A percentile compares a stretch with the other conserved stretches of the same genome.
Conservation (phyloP, 257 asterid genomes). For the Fraxinus americana region DNA sequence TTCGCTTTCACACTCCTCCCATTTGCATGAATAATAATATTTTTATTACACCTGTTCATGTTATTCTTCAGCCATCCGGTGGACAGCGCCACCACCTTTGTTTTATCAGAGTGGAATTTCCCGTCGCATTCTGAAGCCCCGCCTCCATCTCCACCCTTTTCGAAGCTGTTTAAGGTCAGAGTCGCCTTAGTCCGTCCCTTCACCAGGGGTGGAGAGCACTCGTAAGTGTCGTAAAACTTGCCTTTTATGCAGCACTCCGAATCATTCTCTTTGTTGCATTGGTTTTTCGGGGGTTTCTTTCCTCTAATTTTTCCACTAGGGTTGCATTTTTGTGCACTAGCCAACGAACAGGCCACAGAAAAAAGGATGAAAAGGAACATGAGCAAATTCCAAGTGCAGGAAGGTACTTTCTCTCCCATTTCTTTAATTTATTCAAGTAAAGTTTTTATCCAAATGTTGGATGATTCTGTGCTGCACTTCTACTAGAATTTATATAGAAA, state of each 20-base stretch:
- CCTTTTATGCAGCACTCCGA: conserved; percentile 17
- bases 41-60: conserved; percentile 5
- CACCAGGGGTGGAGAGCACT: not conserved
- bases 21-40: not conserved
- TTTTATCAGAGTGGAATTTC: conserved; percentile 16
- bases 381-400: not conserved
- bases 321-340: conserved; percentile 1
- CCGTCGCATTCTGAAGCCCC: conserved; percentile 21
- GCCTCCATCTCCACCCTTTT: conserved; percentile 16
- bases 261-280: conserved; percentile 4
- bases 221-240: conserved; percentile 14
- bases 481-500: not conserved
- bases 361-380: not conserved
- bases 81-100: conserved; percentile 15
- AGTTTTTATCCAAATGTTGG: not conserved
- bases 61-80: conserved; percentile 10
- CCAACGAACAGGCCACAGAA: not conserved
- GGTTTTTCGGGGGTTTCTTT: conserved; percentile 11
- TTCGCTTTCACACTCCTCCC: not conserved
- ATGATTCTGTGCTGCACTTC: not conserved
- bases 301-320: conserved; percentile 23
- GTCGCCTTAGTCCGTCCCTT: conserved; percentile 7
- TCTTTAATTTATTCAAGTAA: not conserved
- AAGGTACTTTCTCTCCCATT: not conserved
- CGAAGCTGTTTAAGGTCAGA: conserved; percentile 14